Evolutionary conservation across 176 grass and related monocot species (phyloP).

Genomic region (Zizania latifolia): DNA sequence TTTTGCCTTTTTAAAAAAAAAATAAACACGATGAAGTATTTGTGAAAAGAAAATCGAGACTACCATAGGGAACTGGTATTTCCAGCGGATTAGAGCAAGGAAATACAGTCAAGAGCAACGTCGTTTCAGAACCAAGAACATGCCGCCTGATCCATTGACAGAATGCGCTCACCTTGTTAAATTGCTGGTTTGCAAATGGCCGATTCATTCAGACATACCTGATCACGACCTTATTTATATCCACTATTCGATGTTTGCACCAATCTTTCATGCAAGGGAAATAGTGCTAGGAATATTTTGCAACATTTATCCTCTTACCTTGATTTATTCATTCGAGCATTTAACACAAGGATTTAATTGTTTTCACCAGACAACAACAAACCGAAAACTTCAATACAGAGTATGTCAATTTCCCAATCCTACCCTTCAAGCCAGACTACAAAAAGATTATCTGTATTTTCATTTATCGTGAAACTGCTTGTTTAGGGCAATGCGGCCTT

Average conservation of each 20-base stretch:
- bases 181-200: background rate
- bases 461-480: background rate
- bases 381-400: background rate
- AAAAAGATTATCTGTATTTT: background rate
- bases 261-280: background rate
- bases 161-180: background rate
- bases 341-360: conserved; percentile 28
- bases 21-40: background rate
- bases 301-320: background rate
- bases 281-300: background rate
- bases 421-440: background rate
- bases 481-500: conserved; percentile 72
- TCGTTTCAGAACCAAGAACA: background rate
- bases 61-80: no score
- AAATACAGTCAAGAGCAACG: background rate
- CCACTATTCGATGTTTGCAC: background rate
- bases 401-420: conserved; percentile 1
- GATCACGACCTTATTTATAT: background rate
- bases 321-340: conserved; percentile 31
- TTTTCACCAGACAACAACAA: conserved; percentile 24
- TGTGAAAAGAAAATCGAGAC: background rate
- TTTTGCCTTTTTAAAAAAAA: no score
- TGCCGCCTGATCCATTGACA: background rate
- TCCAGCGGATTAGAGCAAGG: no score
- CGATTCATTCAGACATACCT: background rate